Evolutionary conservation across 352 stramenopile genomes (phyloP).

Genomic region (Globisporangium cederbergense): DNA sequence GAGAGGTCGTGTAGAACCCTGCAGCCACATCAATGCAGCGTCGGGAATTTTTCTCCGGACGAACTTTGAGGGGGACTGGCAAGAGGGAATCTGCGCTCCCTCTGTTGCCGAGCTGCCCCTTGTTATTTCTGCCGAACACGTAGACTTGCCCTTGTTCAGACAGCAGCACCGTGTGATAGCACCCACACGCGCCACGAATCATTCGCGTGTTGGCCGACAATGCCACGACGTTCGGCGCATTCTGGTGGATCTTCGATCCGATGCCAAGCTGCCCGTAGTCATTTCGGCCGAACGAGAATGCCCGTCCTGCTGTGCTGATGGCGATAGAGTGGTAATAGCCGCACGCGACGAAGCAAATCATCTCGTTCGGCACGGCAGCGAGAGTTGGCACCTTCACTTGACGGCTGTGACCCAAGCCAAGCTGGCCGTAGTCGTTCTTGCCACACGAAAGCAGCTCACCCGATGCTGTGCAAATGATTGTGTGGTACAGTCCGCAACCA

Average conservation of each 20-base stretch:
- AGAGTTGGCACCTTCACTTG: conserved; percentile 69
- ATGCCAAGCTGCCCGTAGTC: conserved; percentile 87
- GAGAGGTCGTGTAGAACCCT: conserved; percentile 85
- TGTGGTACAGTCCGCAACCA: conserved; percentile 82
- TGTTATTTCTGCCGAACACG: conserved; percentile 88
- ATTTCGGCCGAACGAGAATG: conserved; percentile 83
- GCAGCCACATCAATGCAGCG: conserved; percentile 79
- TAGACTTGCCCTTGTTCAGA: conserved; percentile 84
- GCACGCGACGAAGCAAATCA: conserved; percentile 77
- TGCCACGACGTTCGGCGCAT: conserved; percentile 59
- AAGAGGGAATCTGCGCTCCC: conserved; percentile 78
- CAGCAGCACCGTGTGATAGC: conserved; percentile 83
- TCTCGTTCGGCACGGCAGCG: conserved; percentile 61
- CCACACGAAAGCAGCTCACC: conserved; percentile 77
- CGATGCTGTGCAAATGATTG: conserved; percentile 61
- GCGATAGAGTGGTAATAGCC: conserved; percentile 84
- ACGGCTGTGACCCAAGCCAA: conserved; percentile 74
- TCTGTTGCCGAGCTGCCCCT: conserved; percentile 84
- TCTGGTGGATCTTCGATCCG: conserved; percentile 83
- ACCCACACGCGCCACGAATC: conserved; percentile 73
- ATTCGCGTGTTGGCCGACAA: conserved; percentile 72
- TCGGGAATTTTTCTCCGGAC: conserved; percentile 73
- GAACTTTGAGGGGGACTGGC: conserved; percentile 78
- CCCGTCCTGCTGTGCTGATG: conserved; percentile 58
- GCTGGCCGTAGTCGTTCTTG: conserved; percentile 88